These are phyloP conservation scores for Mycena epipterygia DNA, from an alignment of 768 basidiomycete species.

Conservation along the genomic window DNA sequence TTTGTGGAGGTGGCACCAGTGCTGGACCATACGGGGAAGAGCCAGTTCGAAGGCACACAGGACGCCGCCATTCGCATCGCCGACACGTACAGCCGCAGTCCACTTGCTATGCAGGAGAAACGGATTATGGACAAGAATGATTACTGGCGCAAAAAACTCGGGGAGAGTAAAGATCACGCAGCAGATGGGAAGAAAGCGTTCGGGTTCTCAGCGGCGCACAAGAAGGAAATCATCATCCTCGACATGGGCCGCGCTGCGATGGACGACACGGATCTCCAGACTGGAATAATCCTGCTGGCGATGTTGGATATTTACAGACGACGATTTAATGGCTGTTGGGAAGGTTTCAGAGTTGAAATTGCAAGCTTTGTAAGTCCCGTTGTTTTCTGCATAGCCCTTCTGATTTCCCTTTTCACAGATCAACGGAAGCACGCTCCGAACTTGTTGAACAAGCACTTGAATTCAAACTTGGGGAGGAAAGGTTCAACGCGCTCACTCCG, in stretches of 20 bases:
- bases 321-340: neutral
- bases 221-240: constrained; percentile 10
- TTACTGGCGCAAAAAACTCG: constrained; percentile 26
- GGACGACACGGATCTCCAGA: neutral
- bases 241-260: constrained; percentile 21
- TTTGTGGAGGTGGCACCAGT: constrained; percentile 21
- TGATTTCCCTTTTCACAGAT: no score
- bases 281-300: neutral
- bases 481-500: no score
- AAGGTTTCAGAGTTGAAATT: neutral
- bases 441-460: no score
- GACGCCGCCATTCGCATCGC: constrained; percentile 6
- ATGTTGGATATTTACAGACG: neutral
- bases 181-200: constrained; percentile 30
- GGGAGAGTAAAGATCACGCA: constrained; percentile 20
- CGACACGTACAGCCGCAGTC: constrained; percentile 10
- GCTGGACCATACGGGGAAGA: constrained; percentile 6
- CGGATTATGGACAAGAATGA: constrained; percentile 11
- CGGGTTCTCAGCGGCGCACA: constrained; percentile 10
- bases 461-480: no score
- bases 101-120: neutral
- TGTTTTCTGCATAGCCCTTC: no score
- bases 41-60: constrained; percentile 12
- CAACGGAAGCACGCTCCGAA: no score
- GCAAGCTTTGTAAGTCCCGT: neutral